phyloP scores from a whole-genome alignment of 805 yeast species.

The Myxozyma mucilagina region DNA sequence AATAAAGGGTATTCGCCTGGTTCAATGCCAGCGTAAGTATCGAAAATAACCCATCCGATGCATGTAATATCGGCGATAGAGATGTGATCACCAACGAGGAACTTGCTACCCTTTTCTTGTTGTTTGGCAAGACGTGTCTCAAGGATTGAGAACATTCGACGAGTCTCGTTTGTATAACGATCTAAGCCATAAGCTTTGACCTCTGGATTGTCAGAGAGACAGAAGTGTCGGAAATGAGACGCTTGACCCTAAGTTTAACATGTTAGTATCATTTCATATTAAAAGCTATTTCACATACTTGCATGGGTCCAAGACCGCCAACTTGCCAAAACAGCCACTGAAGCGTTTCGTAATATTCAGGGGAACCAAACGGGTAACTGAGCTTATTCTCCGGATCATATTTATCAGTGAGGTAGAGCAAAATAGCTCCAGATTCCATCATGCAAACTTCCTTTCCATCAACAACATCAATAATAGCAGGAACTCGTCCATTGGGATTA shows the following conservation, averaged over 20 bases:
- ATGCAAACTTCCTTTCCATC: conserved; percentile 39
- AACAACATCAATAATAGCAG: conserved; percentile 48
- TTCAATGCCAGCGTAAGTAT: conserved; percentile 18
- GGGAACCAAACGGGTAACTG: conserved; percentile 43
- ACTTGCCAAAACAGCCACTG: conserved; percentile 27
- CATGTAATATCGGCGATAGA: conserved; percentile 50
- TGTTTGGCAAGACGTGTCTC: conserved; percentile 47
- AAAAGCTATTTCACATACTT: no score
- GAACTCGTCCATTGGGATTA: conserved; percentile 66
- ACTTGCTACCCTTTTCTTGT: conserved; percentile 48
- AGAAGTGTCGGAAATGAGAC: conserved; percentile 48
- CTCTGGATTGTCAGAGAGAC: conserved; percentile 42
- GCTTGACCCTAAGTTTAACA: conserved; percentile 51
- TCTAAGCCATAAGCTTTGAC: conserved; percentile 56
- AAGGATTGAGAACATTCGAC: conserved; percentile 55
- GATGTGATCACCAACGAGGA: conserved; percentile 59
- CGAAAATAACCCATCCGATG: conserved; percentile 18
- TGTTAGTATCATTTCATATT: no score
- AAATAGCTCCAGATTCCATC: conserved; percentile 63
- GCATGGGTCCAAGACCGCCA: conserved; percentile 42
- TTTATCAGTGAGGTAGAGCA: conserved; percentile 58
- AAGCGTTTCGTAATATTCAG: conserved; percentile 46
- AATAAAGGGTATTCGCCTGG: conserved; percentile 55
- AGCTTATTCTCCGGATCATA: conserved; percentile 57
- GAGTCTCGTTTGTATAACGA: conserved; percentile 54